These are phyloP conservation scores for Acanthamoeba castellanii DNA, from an alignment of 208 protist genomes.

Conservation along the genomic window DNA sequence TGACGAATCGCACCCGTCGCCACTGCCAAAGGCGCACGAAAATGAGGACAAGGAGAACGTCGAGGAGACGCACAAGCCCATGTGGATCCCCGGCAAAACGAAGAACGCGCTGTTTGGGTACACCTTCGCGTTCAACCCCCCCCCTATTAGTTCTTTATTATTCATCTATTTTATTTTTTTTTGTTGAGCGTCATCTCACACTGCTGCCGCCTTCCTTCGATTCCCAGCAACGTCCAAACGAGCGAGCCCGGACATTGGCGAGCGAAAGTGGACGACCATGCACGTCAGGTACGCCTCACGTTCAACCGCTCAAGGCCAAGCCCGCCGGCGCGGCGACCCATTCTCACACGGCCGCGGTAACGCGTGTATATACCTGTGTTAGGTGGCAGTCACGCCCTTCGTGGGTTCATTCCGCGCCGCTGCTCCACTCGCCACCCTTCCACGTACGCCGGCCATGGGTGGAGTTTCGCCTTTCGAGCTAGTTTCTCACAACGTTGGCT, in stretches of 20 bases:
- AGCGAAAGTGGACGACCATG: conserved; percentile 19
- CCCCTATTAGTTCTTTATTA: no score
- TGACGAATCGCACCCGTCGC: no score
- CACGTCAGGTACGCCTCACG: background rate
- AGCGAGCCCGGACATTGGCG: conserved; percentile 1
- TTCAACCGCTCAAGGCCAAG: no score
- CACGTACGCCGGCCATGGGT: background rate
- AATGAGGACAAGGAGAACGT: background rate
- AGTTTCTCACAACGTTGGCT: background rate
- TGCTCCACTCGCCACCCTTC: background rate
- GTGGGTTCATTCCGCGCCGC: background rate
- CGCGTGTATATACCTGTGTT: no score
- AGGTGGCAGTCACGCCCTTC: conserved; percentile 26
- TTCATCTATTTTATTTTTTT: no score
- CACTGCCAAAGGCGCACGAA: background rate
- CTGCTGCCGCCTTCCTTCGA: no score
- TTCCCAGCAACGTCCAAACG: background rate
- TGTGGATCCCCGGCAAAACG: background rate
- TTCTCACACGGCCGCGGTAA: background rate
- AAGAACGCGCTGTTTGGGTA: no score
- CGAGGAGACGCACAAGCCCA: background rate
- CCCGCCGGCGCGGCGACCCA: no score
- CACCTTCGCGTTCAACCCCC: no score
- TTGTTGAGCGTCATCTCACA: no score
- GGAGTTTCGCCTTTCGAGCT: background rate